Percentiles rank a stretch among this genome's conserved stretches.
Evolutionary conservation across 2,329 filamentous ascomycete species (phyloP).

Genomic region (Diaporthe amygdali): DNA sequence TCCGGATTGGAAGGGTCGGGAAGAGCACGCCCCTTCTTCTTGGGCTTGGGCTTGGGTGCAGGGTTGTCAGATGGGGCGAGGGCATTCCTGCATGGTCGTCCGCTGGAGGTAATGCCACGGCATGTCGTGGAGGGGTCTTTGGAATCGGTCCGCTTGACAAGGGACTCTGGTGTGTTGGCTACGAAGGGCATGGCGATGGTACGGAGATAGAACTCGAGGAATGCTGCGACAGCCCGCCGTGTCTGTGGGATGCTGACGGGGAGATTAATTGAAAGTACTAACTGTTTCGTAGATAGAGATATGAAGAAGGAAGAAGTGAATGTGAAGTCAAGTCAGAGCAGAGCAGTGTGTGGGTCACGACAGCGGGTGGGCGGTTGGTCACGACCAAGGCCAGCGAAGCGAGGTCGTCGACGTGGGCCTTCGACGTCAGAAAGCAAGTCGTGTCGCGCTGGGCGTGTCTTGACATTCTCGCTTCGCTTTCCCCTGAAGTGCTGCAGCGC

Average conservation of each 20-base stretch:
- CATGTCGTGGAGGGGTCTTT: slow-evolving; percentile 85
- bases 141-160: slow-evolving; percentile 80
- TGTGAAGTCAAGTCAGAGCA: background rate
- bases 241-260: background rate
- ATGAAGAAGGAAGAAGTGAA: too few relatives aligned
- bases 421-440: slow-evolving; percentile 22
- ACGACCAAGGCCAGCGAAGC: slow-evolving; percentile 20
- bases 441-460: slow-evolving; percentile 9
- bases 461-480: background rate
- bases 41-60: slow-evolving; percentile 36
- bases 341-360: background rate
- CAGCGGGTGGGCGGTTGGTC: background rate
- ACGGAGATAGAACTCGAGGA: slow-evolving; percentile 28
- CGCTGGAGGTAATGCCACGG: slow-evolving; percentile 81
- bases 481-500: slow-evolving; percentile 9
- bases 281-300: background rate
- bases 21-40: slow-evolving; percentile 39
- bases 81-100: slow-evolving; percentile 81
- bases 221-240: slow-evolving; percentile 19
- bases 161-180: slow-evolving; percentile 78
- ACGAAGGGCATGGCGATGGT: slow-evolving; percentile 64
- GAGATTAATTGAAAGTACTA: background rate
- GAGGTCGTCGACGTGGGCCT: slow-evolving; percentile 22
- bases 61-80: slow-evolving; percentile 54
- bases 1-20: slow-evolving; percentile 60